Percentiles rank a stretch among this genome's conserved stretches.
Evolutionary conservation across 805 yeast species (phyloP).

Genomic region (Pichia nanzhaoensis): DNA sequence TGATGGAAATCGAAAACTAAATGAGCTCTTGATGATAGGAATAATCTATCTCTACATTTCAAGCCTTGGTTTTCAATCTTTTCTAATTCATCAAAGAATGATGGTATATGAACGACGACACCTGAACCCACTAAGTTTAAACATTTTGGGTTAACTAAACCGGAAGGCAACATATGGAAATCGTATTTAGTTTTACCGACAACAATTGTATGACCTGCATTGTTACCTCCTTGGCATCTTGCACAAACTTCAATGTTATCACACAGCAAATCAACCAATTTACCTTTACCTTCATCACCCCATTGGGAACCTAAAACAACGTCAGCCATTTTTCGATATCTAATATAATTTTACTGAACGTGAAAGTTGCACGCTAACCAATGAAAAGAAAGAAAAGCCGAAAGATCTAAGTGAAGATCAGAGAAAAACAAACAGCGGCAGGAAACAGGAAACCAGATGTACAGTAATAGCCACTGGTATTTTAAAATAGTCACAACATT

Average conservation of each 20-base stretch:
- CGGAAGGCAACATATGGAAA: slow-evolving; percentile 98
- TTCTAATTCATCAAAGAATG: slow-evolving; percentile 81
- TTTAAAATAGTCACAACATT: too few species aligned
- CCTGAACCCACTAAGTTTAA: slow-evolving; percentile 89
- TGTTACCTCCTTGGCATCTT: slow-evolving; percentile 97
- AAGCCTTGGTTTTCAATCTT: slow-evolving; percentile 79
- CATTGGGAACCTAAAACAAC: slow-evolving; percentile 98
- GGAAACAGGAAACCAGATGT: neutral
- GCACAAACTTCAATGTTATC: slow-evolving; percentile 96
- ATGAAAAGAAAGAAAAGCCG: neutral
- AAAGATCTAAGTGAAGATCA: neutral
- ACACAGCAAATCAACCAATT: slow-evolving; percentile 89
- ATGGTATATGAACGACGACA: slow-evolving; percentile 92
- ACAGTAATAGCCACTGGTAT: neutral
- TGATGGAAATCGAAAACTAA: slow-evolving; percentile 97
- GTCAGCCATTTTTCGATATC: slow-evolving; percentile 50
- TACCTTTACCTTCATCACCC: slow-evolving; percentile 99
- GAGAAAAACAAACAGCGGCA: neutral
- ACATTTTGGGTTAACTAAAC: slow-evolving; percentile 92
- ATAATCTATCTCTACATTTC: slow-evolving; percentile 66
- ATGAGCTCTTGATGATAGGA: slow-evolving; percentile 90
- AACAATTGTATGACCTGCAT: slow-evolving; percentile 98
- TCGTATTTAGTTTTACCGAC: slow-evolving; percentile 85
- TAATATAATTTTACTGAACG: slow-evolving; percentile 4
- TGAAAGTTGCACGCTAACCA: slow-evolving; percentile 10